phyloP scores from a whole-genome alignment of 768 basidiomycete genomes.

The Termitomyces bulborhizus region DNA sequence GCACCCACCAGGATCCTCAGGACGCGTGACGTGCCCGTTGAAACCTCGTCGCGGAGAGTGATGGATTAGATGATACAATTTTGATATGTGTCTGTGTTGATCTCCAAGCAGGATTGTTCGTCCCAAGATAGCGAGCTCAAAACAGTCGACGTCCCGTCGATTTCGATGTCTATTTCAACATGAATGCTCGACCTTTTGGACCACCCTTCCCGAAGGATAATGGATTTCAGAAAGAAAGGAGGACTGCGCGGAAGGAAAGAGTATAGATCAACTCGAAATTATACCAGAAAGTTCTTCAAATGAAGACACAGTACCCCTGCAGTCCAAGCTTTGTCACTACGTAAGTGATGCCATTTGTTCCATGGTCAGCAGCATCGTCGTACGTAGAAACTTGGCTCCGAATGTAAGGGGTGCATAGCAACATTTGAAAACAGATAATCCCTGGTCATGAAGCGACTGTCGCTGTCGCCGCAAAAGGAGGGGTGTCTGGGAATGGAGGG shows the following conservation, averaged over 20 bases:
- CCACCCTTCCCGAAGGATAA: too few species aligned
- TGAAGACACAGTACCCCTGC: constrained; percentile 7
- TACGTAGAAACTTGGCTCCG: constrained; percentile 9
- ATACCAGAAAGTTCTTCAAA: not conserved
- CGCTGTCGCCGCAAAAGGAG: not conserved
- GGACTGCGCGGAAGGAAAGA: not conserved
- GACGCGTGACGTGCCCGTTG: too few species aligned
- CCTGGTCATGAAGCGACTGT: not conserved
- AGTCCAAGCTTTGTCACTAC: constrained; percentile 14
- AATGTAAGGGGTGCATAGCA: constrained; percentile 8
- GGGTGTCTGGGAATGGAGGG: not conserved
- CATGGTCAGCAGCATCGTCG: not conserved
- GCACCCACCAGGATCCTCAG: too few species aligned
- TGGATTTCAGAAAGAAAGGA: too few species aligned
- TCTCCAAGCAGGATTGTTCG: too few species aligned
- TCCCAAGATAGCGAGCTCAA: too few species aligned
- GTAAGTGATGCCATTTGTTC: not conserved
- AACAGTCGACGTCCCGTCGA: too few species aligned
- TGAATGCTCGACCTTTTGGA: too few species aligned
- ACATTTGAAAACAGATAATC: not conserved
- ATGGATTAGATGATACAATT: too few species aligned
- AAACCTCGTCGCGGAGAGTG: too few species aligned
- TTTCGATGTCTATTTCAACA: too few species aligned
- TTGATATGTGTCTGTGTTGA: too few species aligned
- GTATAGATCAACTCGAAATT: not conserved